Evolutionary conservation across 2,329 filamentous ascomycete species (phyloP).

Genomic region (Diaporthe eres): DNA sequence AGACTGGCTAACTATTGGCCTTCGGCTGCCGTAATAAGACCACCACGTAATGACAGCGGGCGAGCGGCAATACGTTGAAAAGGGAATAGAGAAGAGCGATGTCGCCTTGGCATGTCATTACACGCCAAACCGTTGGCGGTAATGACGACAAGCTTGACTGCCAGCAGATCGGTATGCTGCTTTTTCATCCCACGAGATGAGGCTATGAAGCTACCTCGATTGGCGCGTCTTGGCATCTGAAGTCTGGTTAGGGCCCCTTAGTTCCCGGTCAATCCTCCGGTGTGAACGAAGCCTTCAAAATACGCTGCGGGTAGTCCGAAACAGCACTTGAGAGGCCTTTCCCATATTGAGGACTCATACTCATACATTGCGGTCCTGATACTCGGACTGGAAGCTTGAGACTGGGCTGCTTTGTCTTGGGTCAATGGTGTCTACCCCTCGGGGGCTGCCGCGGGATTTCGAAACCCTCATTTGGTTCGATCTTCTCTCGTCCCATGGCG

Average conservation of each 20-base stretch:
- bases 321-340: neutral
- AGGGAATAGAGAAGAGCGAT: neutral
- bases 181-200: constrained; percentile 17
- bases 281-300: neutral
- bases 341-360: neutral
- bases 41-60: constrained; percentile 12
- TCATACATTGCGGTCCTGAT: neutral
- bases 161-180: neutral
- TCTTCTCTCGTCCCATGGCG: constrained; percentile 24
- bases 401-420: neutral
- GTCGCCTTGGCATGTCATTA: neutral
- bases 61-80: neutral
- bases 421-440: neutral
- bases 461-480: constrained; percentile 6
- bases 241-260: neutral
- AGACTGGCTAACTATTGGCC: constrained; percentile 5
- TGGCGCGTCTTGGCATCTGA: constrained; percentile 28
- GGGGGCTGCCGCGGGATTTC: neutral
- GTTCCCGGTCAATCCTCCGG: neutral
- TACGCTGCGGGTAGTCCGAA: neutral
- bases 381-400: neutral
- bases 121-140: neutral
- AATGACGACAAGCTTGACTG: neutral
- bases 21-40: neutral
- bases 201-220: neutral